phyloP scores from a whole-genome alignment of 495 filamentous ascomycete species.

The Aspergillus indologenus region DNA sequence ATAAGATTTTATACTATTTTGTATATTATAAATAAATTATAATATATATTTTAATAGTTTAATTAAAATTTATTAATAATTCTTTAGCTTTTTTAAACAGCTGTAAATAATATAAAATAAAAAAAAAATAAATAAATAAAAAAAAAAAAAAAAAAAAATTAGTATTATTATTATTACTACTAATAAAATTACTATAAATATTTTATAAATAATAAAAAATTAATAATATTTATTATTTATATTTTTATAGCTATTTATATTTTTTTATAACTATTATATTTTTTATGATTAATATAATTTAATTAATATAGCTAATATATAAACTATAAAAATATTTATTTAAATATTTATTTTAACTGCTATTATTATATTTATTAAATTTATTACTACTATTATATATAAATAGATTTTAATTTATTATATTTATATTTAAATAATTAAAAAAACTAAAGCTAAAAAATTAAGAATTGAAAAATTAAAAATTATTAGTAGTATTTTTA shows the following conservation, averaged over 20 bases:
- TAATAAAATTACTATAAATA: background rate
- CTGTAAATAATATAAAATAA: too few relatives aligned
- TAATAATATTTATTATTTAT: background rate
- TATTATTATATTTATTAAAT: too few relatives aligned
- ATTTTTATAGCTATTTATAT: background rate
- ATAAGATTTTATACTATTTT: background rate
- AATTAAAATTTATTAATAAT: background rate
- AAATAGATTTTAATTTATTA: too few relatives aligned
- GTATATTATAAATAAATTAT: background rate
- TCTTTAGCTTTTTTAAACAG: too few relatives aligned
- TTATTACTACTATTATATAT: too few relatives aligned
- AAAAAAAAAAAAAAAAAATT: background rate
- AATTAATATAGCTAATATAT: too few relatives aligned
- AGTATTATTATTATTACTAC: background rate
- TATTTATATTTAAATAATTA: too few relatives aligned
- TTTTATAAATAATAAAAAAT: background rate
- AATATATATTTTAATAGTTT: background rate
- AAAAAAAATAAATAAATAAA: background rate
- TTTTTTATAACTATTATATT: background rate
- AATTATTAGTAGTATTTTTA: too few relatives aligned
- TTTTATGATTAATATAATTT: background rate
- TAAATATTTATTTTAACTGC: too few relatives aligned
- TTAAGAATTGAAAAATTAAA: too few relatives aligned
- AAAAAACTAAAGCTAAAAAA: too few relatives aligned
- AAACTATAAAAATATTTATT: too few relatives aligned